These are phyloP conservation scores for Brettanomyces anomalus DNA, from an alignment of 805 yeast genomes.

Conservation along the genomic window DNA sequence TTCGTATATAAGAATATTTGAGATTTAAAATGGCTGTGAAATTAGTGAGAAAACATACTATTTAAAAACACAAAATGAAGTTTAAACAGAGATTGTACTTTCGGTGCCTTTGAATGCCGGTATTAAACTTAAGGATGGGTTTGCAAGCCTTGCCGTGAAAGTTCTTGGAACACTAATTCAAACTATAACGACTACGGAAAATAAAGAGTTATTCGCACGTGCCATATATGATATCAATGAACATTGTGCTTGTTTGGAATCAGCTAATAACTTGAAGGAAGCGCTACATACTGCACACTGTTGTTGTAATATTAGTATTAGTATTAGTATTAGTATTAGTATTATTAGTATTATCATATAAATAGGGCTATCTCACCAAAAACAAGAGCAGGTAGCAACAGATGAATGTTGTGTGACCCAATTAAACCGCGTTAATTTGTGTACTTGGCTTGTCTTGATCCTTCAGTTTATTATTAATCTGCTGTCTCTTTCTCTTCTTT, in stretches of 20 bases:
- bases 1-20: no score
- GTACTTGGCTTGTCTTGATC: not conserved
- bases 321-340: no score
- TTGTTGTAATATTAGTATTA: no score
- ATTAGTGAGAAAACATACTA: no score
- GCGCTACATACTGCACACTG: slow-evolving; percentile 79
- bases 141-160: slow-evolving; percentile 82
- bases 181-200: slow-evolving; percentile 64
- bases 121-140: slow-evolving; percentile 90
- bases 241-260: slow-evolving; percentile 89
- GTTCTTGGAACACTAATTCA: slow-evolving; percentile 96
- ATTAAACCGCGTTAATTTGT: not conserved
- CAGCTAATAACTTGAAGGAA: slow-evolving; percentile 73
- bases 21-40: no score
- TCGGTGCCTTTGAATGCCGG: slow-evolving; percentile 98
- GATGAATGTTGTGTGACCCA: no score
- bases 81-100: no score
- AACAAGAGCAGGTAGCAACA: no score
- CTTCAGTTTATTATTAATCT: not conserved
- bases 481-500: slow-evolving; percentile 27
- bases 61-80: no score
- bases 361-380: no score
- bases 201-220: slow-evolving; percentile 41
- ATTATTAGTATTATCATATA: no score
- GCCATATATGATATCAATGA: slow-evolving; percentile 94